These are phyloP conservation scores for Cornus kousa DNA, from an alignment of 148 eudicot species.

Conservation along the genomic window DNA sequence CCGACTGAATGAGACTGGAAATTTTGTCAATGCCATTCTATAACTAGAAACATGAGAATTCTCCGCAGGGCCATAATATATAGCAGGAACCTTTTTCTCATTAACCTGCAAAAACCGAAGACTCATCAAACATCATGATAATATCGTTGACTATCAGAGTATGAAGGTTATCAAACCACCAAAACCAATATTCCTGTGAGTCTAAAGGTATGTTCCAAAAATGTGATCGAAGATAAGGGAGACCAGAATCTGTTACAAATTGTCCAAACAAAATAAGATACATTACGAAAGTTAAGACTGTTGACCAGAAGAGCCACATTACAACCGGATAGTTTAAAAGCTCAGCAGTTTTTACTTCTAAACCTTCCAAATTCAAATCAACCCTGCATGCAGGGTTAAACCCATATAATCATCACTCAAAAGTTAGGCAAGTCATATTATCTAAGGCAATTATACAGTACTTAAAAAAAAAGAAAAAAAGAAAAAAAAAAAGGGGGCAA, in stretches of 20 bases:
- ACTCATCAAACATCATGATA: background rate
- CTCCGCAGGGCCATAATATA: slow-evolving; percentile 64
- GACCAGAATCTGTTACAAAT: background rate
- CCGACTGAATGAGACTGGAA: slow-evolving; percentile 46
- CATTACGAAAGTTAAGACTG: too few relatives aligned
- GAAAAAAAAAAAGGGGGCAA: too few relatives aligned
- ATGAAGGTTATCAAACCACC: background rate
- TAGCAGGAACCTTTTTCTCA: slow-evolving; percentile 41
- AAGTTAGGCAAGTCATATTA: too few relatives aligned
- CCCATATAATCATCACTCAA: background rate
- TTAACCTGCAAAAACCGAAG: slow-evolving; percentile 35
- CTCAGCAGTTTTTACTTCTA: too few relatives aligned
- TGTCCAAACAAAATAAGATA: background rate
- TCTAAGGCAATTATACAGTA: background rate
- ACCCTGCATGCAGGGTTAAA: background rate
- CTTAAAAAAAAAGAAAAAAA: too few relatives aligned
- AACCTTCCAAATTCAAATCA: background rate
- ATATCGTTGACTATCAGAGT: background rate
- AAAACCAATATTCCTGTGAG: background rate
- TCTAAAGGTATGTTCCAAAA: background rate
- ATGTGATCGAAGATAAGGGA: background rate
- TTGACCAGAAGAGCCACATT: too few relatives aligned
- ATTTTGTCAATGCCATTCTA: slow-evolving; percentile 46
- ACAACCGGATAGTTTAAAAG: too few relatives aligned
- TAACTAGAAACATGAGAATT: slow-evolving; percentile 70